These are phyloP conservation scores for Solanum chacoense DNA, from an alignment of 305 asterid species.

Conservation along the genomic window DNA sequence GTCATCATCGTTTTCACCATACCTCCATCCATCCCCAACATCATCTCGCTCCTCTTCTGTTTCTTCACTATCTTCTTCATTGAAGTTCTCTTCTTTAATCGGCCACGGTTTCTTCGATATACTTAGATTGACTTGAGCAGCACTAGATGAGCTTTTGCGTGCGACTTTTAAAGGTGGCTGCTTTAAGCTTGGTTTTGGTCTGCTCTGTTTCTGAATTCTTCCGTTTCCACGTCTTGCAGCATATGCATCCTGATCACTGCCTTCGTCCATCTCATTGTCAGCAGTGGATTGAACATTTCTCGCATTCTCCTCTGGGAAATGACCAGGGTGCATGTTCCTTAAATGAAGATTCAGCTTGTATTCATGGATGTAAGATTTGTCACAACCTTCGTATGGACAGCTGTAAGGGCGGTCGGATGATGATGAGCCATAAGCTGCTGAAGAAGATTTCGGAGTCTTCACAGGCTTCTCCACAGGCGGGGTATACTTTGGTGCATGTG, in stretches of 20 bases:
- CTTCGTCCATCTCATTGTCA: constrained; percentile 70
- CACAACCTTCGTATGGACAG: constrained; percentile 92
- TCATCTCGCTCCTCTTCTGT: constrained; percentile 92
- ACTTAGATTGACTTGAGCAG: constrained; percentile 34
- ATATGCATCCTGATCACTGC: constrained; percentile 65
- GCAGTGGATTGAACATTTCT: constrained; percentile 32
- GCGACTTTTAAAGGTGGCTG: constrained; percentile 65
- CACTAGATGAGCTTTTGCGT: constrained; percentile 42
- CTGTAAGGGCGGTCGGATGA: constrained; percentile 80
- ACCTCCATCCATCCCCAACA: constrained; percentile 66
- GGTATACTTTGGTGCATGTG: constrained; percentile 27
- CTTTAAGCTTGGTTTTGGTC: constrained; percentile 64
- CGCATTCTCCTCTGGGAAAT: constrained; percentile 69
- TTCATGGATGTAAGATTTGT: constrained; percentile 95
- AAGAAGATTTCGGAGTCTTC: constrained; percentile 47
- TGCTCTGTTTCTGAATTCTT: constrained; percentile 50
- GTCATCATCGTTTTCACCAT: constrained; percentile 51
- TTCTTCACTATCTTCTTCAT: constrained; percentile 94
- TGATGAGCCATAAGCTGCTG: constrained; percentile 45
- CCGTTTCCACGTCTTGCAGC: constrained; percentile 41
- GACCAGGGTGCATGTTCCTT: constrained; percentile 88
- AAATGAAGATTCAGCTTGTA: constrained; percentile 96
- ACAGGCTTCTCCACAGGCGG: constrained; percentile 61
- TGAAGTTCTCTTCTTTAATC: constrained; percentile 43
- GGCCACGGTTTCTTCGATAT: constrained; percentile 53